Evolutionary conservation across 805 yeast genomes (phyloP).

Genomic region (Cephaloascus fragrans): DNA sequence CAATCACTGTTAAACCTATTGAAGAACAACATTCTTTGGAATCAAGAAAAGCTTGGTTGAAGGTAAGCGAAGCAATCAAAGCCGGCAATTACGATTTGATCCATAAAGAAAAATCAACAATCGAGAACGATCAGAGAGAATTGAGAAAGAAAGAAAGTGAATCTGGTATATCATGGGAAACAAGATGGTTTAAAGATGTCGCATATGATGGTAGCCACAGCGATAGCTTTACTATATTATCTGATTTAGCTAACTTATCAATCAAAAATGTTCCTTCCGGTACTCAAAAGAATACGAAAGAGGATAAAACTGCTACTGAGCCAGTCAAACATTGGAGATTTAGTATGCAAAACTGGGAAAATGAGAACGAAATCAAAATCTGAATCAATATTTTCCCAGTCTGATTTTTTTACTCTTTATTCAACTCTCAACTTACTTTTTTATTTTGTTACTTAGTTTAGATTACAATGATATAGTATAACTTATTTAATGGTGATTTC

Average conservation of each 20-base stretch:
- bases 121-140: constrained; percentile 83
- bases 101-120: constrained; percentile 59
- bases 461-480: too few relatives aligned
- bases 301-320: constrained; percentile 37
- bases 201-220: constrained; percentile 14
- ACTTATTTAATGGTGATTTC: too few relatives aligned
- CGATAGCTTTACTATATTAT: constrained; percentile 25
- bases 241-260: constrained; percentile 44
- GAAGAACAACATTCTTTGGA: constrained; percentile 76
- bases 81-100: constrained; percentile 68
- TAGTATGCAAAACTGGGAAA: constrained; percentile 39
- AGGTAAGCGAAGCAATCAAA: constrained; percentile 82
- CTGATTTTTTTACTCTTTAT: too few relatives aligned
- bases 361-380: constrained; percentile 48
- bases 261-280: constrained; percentile 63
- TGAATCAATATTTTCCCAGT: constrained; percentile 8
- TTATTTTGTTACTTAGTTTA: too few relatives aligned
- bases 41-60: constrained; percentile 80
- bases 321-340: constrained; percentile 66
- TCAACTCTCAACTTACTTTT: too few relatives aligned
- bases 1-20: constrained; percentile 66
- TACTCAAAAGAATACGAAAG: constrained; percentile 41
- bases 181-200: constrained; percentile 65
- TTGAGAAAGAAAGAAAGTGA: constrained; percentile 65
- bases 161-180: constrained; percentile 58